Conservation (phyloP, 208 protist species). For the Sergeia podlipaevii region DNA sequence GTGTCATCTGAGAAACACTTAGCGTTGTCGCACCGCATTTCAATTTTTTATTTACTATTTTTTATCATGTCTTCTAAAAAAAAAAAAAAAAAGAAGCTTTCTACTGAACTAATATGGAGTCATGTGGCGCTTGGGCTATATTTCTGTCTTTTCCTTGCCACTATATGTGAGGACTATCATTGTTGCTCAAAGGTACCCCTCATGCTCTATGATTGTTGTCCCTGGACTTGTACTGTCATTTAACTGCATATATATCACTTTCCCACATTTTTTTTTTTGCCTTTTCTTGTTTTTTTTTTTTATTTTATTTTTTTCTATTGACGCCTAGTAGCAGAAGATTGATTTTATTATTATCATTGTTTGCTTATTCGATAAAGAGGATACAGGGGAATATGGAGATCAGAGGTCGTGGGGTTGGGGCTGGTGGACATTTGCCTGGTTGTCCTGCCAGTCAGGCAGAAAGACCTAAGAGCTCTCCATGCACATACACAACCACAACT, state of each 20-base stretch:
- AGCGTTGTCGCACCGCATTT: conserved; percentile 11
- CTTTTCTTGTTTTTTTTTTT: conserved; percentile 1
- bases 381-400: neutral
- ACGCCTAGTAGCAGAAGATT: conserved; percentile 5
- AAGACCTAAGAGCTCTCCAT: neutral
- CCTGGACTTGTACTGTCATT: too few species aligned
- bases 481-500: neutral
- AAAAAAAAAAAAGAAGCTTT: conserved; percentile 1
- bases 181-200: too few species aligned
- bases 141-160: too few species aligned
- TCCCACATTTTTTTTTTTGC: neutral
- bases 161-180: too few species aligned
- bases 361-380: neutral
- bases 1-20: too few species aligned
- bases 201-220: too few species aligned
- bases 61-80: conserved; percentile 6
- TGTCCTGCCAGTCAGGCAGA: neutral
- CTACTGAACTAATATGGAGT: neutral
- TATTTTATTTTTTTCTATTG: neutral
- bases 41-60: conserved; percentile 5
- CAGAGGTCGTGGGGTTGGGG: neutral
- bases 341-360: conserved; percentile 1
- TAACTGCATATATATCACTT: too few species aligned
- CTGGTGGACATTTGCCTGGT: neutral
- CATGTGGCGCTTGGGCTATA: neutral